These are phyloP conservation scores for Pythium monospermum DNA, from an alignment of 352 stramenopile genomes.

Conservation along the genomic window DNA sequence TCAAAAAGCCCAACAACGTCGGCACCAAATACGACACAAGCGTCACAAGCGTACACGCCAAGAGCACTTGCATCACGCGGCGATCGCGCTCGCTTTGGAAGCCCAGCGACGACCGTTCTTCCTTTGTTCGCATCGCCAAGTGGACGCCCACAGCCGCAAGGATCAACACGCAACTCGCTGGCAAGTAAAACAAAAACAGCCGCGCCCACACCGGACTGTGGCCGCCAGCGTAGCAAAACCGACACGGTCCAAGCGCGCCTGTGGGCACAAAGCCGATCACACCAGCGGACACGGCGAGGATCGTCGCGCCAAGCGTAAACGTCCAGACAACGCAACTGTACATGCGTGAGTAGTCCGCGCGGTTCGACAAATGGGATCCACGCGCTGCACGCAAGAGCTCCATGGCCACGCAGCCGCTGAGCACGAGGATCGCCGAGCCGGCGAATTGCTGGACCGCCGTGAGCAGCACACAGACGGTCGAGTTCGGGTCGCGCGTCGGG, in stretches of 20 bases:
- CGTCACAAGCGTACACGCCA: slow-evolving; percentile 3
- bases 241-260: slow-evolving; percentile 48
- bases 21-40: slow-evolving; percentile 16
- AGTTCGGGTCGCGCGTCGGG: slow-evolving; percentile 25
- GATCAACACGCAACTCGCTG: slow-evolving; percentile 18
- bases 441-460: slow-evolving; percentile 61
- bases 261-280: slow-evolving; percentile 63
- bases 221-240: slow-evolving; percentile 21
- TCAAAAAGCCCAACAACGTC: slow-evolving; percentile 18
- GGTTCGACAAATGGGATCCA: slow-evolving; percentile 41
- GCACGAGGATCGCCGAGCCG: slow-evolving; percentile 51
- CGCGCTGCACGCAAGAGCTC: slow-evolving; percentile 61
- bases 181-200: slow-evolving; percentile 32
- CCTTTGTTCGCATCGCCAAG: slow-evolving; percentile 16
- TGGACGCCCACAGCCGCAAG: slow-evolving; percentile 20
- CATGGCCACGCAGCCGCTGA: slow-evolving; percentile 50
- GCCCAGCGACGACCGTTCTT: slow-evolving; percentile 19
- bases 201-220: slow-evolving; percentile 25
- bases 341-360: slow-evolving; percentile 44
- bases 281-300: slow-evolving; percentile 47
- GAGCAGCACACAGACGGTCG: slow-evolving; percentile 44
- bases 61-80: slow-evolving; percentile 14
- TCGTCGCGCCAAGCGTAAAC: slow-evolving; percentile 28
- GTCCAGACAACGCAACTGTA: slow-evolving; percentile 63
- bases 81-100: slow-evolving; percentile 27